phyloP scores from a whole-genome alignment of 75 land plant species.

The Pinus albicaulis region DNA sequence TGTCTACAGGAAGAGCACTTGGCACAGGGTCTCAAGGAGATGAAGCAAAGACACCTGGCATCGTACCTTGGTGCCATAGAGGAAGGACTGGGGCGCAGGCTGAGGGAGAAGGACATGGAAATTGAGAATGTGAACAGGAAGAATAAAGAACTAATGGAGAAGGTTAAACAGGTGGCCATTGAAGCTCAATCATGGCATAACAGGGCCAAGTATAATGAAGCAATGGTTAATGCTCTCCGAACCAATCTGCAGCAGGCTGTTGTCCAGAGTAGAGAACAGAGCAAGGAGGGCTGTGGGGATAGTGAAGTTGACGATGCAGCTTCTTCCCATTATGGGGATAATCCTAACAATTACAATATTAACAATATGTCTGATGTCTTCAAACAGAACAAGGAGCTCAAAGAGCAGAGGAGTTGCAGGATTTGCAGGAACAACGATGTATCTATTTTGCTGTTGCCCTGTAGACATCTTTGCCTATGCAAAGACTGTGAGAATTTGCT shows the following conservation, averaged over 20 bases:
- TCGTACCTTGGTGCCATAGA: constrained; percentile 45
- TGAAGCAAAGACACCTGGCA: constrained; percentile 46
- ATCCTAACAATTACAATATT: neutral
- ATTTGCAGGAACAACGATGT: constrained; percentile 63
- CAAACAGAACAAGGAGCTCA: constrained; percentile 27
- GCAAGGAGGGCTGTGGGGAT: constrained; percentile 74
- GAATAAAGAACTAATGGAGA: constrained; percentile 55
- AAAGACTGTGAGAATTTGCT: constrained; percentile 61
- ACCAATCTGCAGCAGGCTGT: constrained; percentile 69
- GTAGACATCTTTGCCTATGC: constrained; percentile 83
- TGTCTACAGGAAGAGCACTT: constrained; percentile 53
- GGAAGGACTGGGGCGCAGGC: constrained; percentile 24
- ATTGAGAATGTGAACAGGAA: constrained; percentile 51
- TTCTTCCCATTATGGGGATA: constrained; percentile 30
- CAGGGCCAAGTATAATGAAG: constrained; percentile 66
- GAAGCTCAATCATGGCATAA: constrained; percentile 64
- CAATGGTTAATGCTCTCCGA: constrained; percentile 44
- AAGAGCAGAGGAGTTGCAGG: constrained; percentile 51
- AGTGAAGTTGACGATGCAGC: constrained; percentile 78
- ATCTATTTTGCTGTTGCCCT: constrained; percentile 69
- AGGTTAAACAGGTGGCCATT: constrained; percentile 42
- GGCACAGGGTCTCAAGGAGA: constrained; percentile 46
- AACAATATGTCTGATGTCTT: constrained; percentile 6
- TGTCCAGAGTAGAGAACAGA: constrained; percentile 49
- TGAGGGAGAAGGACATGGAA: constrained; percentile 52